These are phyloP conservation scores for Pichia rugopelliculosa DNA, from an alignment of 805 yeast genomes.

Conservation along the genomic window DNA sequence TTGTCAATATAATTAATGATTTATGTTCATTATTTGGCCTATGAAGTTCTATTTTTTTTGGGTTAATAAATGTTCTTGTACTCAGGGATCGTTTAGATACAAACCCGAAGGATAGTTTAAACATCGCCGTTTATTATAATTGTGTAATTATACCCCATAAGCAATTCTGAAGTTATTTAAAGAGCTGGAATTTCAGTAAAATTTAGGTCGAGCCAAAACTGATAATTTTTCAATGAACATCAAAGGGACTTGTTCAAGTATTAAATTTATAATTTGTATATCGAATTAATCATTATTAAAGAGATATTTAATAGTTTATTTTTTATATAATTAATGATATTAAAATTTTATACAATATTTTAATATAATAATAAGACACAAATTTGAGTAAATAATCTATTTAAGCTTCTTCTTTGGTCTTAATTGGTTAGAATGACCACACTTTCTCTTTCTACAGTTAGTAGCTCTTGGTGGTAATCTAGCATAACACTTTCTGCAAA, in stretches of 20 bases:
- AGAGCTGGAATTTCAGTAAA: too few relatives aligned
- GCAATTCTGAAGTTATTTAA: too few relatives aligned
- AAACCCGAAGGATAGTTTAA: background rate
- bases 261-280: conserved; percentile 1
- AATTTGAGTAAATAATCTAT: conserved; percentile 36
- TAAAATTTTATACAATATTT: conserved; percentile 3
- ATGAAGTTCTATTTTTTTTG: conserved; percentile 5
- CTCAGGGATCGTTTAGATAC: background rate
- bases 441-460: conserved; percentile 99
- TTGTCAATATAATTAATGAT: conserved; percentile 22
- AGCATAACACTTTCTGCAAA: conserved; percentile 99
- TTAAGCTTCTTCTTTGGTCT: conserved; percentile 99
- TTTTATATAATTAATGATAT: background rate
- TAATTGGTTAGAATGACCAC: conserved; percentile 99
- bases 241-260: conserved; percentile 9
- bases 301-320: background rate
- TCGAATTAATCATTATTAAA: background rate
- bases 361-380: conserved; percentile 3
- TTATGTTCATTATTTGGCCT: conserved; percentile 10
- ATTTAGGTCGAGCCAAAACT: background rate
- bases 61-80: conserved; percentile 12
- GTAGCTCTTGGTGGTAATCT: conserved; percentile 99
- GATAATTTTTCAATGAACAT: background rate
- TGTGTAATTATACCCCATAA: too few relatives aligned
- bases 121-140: background rate